Conservation (phyloP, 2,329 filamentous ascomycete species). For the Penicillium italicum region DNA sequence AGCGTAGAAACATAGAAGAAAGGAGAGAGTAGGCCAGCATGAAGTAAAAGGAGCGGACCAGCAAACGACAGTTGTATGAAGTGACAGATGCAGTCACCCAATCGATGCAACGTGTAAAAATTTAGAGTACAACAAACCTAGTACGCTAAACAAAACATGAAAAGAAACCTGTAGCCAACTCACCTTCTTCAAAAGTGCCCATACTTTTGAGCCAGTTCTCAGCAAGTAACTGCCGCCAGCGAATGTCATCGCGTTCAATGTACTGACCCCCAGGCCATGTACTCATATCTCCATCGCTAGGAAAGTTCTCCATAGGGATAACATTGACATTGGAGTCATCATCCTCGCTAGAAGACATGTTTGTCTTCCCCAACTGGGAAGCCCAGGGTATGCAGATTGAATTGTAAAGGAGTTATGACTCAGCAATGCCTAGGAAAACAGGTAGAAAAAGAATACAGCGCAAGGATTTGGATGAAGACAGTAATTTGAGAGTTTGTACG, state of each 20-base stretch:
- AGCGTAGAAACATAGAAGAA: neutral
- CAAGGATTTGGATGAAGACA: neutral
- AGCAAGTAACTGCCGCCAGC: conserved; percentile 49
- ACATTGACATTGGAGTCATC: conserved; percentile 25
- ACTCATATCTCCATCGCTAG: conserved; percentile 39
- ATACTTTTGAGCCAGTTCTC: conserved; percentile 47
- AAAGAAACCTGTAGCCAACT: conserved; percentile 11
- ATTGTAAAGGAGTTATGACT: neutral
- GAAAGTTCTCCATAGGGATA: conserved; percentile 32
- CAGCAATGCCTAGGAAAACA: neutral
- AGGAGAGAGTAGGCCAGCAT: neutral
- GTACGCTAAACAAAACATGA: neutral
- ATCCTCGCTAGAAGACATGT: conserved; percentile 11
- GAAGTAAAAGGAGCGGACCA: neutral
- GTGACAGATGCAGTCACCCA: neutral
- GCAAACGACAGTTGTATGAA: neutral
- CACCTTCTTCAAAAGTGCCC: conserved; percentile 39
- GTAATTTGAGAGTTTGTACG: neutral
- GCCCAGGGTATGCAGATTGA: neutral
- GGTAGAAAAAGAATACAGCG: neutral
- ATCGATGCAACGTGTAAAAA: neutral
- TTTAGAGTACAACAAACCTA: no score
- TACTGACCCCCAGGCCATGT: conserved; percentile 36
- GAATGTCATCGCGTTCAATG: conserved; percentile 32
- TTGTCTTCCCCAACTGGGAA: neutral